Evolutionary conservation across 2,329 filamentous ascomycete genomes (phyloP).

Genomic region (Gnomoniopsis smithogilvyi): DNA sequence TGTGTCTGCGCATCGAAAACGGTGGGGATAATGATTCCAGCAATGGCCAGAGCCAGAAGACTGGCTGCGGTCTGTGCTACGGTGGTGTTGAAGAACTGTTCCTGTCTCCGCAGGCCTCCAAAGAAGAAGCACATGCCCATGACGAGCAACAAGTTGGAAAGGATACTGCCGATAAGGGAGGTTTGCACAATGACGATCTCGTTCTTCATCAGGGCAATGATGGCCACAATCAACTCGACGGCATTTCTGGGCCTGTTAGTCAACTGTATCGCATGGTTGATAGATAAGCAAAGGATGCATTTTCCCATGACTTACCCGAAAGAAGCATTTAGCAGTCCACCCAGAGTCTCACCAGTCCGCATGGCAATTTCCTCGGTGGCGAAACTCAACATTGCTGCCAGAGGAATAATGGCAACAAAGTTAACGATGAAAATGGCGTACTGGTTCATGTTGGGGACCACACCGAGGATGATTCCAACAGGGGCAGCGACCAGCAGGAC

Average conservation of each 20-base stretch:
- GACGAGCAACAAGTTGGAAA: slow-evolving; percentile 86
- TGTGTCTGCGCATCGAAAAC: slow-evolving; percentile 64
- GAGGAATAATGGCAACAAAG: slow-evolving; percentile 86
- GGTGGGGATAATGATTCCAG: slow-evolving; percentile 83
- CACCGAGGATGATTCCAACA: slow-evolving; percentile 73
- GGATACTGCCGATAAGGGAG: slow-evolving; percentile 84
- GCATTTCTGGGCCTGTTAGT: slow-evolving; percentile 57
- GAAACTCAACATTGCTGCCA: slow-evolving; percentile 82
- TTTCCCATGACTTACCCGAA: slow-evolving; percentile 63
- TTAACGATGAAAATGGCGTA: slow-evolving; percentile 80
- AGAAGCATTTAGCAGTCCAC: slow-evolving; percentile 83
- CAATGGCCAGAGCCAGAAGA: slow-evolving; percentile 74
- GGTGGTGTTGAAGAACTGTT: slow-evolving; percentile 89
- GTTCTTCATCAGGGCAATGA: slow-evolving; percentile 72
- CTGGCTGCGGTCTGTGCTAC: slow-evolving; percentile 88
- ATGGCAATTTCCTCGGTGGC: slow-evolving; percentile 88
- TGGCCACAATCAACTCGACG: slow-evolving; percentile 83
- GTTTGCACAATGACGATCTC: slow-evolving; percentile 88
- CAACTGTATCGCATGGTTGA: not conserved
- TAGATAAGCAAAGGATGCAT: not conserved
- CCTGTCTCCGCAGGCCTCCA: slow-evolving; percentile 71
- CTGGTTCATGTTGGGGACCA: slow-evolving; percentile 50
- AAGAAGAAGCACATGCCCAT: slow-evolving; percentile 93
- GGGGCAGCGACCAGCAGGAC: slow-evolving; percentile 75
- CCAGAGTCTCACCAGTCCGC: slow-evolving; percentile 77